Evolutionary conservation across 805 yeast species (phyloP), one percentile per base, ranked within the genome.

Genomic region (Grigorovia yakushimaensis): DNA sequence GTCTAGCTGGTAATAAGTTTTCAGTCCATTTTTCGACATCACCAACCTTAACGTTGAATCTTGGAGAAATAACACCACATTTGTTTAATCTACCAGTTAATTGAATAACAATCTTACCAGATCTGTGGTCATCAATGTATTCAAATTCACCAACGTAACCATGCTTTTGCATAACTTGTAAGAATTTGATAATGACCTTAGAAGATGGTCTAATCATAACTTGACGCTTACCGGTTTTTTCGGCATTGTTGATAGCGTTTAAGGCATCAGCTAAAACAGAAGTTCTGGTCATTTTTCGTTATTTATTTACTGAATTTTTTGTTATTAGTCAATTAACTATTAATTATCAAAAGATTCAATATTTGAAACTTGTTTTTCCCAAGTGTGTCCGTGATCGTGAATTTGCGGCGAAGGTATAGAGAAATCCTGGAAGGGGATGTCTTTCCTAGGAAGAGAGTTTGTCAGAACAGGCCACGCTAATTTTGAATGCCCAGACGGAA

Each of bases 11-110:
- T 69, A 89, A 78, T 70, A 89, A 82, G 83, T 89, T 88, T 73
- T 82, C 95, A 63, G 96, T 88, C 98, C 98, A 89, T 78, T 87
- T 89, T 79, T 89, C 98, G 61, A 89, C 82, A 72, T 89, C 97
- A 69, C 75, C 83, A 59, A 91, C 82, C 76, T 88, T 87, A 68
- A 89, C 89, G 79, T 89, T 89, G 79, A 88, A 89, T 79, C 98
- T 88, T 74, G 98, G 98, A 56, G 95, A 87, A 69, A 89, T 91
- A 55, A 91, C 98, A 79, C 98, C 98, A 71, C 94, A 88, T 79
- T 89, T 91, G 93, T 88, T 89, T 67, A 89, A 79, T 78, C 97
- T 86, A 73, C 97, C 97, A 81, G 86, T 89, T 66, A 89, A 80
- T 77, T 87, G 95, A 57, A 89, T 85, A 60, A 89, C 97, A 57